A percentile compares a stretch with the other conserved stretches of the same genome.
phyloP scores from a whole-genome alignment of 768 basidiomycete genomes.

The Lepiota subincarnata region DNA sequence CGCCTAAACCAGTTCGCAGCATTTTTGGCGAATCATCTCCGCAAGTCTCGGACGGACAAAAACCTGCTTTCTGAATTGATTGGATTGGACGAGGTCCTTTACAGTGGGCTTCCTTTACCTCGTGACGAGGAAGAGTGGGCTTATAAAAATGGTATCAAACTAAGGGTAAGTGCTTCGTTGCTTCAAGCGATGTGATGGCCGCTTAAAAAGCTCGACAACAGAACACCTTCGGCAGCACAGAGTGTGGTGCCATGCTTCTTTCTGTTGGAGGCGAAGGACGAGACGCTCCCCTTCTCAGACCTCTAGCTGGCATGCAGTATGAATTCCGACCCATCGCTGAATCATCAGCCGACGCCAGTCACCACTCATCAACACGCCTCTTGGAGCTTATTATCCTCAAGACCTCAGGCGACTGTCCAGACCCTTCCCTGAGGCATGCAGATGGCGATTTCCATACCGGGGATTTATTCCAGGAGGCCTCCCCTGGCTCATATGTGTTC shows the following conservation, averaged over 20 bases:
- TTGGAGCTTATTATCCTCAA: slow-evolving; percentile 68
- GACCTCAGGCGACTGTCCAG: slow-evolving; percentile 66
- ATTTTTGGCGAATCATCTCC: slow-evolving; percentile 65
- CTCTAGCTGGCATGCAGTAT: slow-evolving; percentile 58
- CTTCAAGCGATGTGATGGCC: not conserved
- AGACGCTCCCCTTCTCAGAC: slow-evolving; percentile 47
- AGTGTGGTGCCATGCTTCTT: slow-evolving; percentile 68
- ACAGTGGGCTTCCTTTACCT: slow-evolving; percentile 59
- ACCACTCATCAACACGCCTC: slow-evolving; percentile 51
- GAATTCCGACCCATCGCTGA: slow-evolving; percentile 55
- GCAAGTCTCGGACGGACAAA: slow-evolving; percentile 52
- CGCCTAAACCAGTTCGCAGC: slow-evolving; percentile 72
- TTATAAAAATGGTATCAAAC: slow-evolving; percentile 53
- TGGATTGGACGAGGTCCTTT: slow-evolving; percentile 59
- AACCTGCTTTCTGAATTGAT: slow-evolving; percentile 55
- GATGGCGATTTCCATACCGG: slow-evolving; percentile 81
- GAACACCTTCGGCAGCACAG: slow-evolving; percentile 81
- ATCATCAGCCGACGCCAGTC: slow-evolving; percentile 35
- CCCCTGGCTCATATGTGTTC: slow-evolving; percentile 55
- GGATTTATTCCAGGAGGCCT: slow-evolving; percentile 68
- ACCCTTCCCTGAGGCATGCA: slow-evolving; percentile 45
- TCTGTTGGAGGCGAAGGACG: slow-evolving; percentile 49
- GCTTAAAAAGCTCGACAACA: slow-evolving; percentile 20
- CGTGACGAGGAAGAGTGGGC: slow-evolving; percentile 73
- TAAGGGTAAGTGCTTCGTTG: slow-evolving; percentile 43